phyloP scores from a whole-genome alignment of 164 flowering plant species.

The Aristolochia contorta region DNA sequence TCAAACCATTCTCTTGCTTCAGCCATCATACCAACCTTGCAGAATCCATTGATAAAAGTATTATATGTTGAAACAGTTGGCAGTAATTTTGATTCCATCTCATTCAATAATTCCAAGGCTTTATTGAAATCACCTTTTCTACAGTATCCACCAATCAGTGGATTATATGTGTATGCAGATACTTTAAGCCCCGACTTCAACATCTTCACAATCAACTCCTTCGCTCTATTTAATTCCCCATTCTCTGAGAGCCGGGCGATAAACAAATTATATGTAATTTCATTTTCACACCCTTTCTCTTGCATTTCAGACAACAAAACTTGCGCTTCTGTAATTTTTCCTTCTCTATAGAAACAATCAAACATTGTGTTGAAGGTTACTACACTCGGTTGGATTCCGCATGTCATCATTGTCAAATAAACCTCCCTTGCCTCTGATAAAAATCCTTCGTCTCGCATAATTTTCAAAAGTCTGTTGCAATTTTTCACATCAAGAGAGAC shows the following conservation, averaged over 20 bases:
- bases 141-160: slow-evolving; percentile 51
- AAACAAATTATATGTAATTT: slow-evolving; percentile 55
- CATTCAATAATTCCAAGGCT: slow-evolving; percentile 35
- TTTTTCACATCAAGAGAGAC: slow-evolving; percentile 50
- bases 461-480: slow-evolving; percentile 56
- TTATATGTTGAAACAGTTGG: slow-evolving; percentile 50
- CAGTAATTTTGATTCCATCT: slow-evolving; percentile 32
- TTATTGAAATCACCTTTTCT: slow-evolving; percentile 35
- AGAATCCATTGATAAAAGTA: slow-evolving; percentile 36
- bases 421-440: slow-evolving; percentile 30
- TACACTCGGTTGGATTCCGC: slow-evolving; percentile 40
- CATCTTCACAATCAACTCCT: slow-evolving; percentile 41
- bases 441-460: slow-evolving; percentile 36
- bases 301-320: slow-evolving; percentile 47
- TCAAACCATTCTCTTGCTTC: slow-evolving; percentile 39
- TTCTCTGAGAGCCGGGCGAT: slow-evolving; percentile 48
- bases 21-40: slow-evolving; percentile 35
- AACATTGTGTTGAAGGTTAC: slow-evolving; percentile 61
- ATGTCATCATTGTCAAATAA: slow-evolving; percentile 34
- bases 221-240: slow-evolving; percentile 42
- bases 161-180: slow-evolving; percentile 44
- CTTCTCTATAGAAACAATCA: slow-evolving; percentile 46
- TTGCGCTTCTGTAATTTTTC: slow-evolving; percentile 29
- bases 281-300: slow-evolving; percentile 31
- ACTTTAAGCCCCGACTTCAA: slow-evolving; percentile 29